Conservation (phyloP, 768 basidiomycete species). For the Boletus huronensis region DNA sequence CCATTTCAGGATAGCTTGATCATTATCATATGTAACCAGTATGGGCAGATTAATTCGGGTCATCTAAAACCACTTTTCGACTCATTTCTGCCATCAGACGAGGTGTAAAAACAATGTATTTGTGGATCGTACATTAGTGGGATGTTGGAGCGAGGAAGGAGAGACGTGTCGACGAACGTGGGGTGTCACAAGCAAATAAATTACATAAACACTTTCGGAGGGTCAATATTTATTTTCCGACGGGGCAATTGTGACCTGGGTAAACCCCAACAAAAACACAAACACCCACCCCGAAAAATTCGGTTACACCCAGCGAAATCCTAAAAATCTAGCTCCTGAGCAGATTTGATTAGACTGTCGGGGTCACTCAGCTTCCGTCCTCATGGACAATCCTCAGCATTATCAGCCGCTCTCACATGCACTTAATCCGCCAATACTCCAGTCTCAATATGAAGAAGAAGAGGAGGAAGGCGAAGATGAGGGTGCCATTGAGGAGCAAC, state of each 20-base stretch:
- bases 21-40: background rate
- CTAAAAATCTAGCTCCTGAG: slow-evolving; percentile 21
- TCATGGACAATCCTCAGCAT: slow-evolving; percentile 69
- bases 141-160: background rate
- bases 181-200: background rate
- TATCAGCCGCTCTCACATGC: slow-evolving; percentile 82
- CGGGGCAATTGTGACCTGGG: slow-evolving; percentile 22
- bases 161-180: no score
- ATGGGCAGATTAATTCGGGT: background rate
- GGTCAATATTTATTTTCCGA: slow-evolving; percentile 26
- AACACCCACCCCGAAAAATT: slow-evolving; percentile 31
- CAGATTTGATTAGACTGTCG: slow-evolving; percentile 20
- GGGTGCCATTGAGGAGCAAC: slow-evolving; percentile 66
- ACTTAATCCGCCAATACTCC: slow-evolving; percentile 51
- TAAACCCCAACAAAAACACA: slow-evolving; percentile 28
- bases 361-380: background rate
- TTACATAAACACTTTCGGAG: slow-evolving; percentile 23
- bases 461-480: slow-evolving; percentile 75
- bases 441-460: slow-evolving; percentile 45
- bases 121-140: background rate
- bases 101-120: background rate
- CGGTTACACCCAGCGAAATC: slow-evolving; percentile 32
- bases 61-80: background rate
- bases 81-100: background rate
- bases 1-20: background rate